Evolutionary conservation across 306 rosid genomes (phyloP).

Genomic region (apple (Malus domestica)): ASM211411v1 NC_041802.1:3341001-3341500

Average conservation of each 20-base stretch:
- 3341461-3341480: not conserved
- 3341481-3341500: too few relatives aligned
- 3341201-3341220: not conserved
- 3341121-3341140: too few relatives aligned
- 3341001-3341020: not conserved
- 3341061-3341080: fast-evolving
- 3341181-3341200: not conserved
- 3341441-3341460: not conserved
- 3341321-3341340: not conserved
- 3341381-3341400: not conserved
- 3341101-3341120: fast-evolving
- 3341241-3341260: too few relatives aligned
- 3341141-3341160: fast-evolving
- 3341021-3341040: too few relatives aligned
- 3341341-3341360: not conserved
- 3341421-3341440: not conserved
- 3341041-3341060: fast-evolving
- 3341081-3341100: fast-evolving
- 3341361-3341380: not conserved
- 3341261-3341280: not conserved
- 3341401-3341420: not conserved
- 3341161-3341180: not conserved
- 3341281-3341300: not conserved
- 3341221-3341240: not conserved
- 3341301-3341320: not conserved